A percentile compares a stretch with the other conserved stretches of the same genome.
phyloP scores from a whole-genome alignment of 768 basidiomycete species.

The Agrocybe pediades region DNA sequence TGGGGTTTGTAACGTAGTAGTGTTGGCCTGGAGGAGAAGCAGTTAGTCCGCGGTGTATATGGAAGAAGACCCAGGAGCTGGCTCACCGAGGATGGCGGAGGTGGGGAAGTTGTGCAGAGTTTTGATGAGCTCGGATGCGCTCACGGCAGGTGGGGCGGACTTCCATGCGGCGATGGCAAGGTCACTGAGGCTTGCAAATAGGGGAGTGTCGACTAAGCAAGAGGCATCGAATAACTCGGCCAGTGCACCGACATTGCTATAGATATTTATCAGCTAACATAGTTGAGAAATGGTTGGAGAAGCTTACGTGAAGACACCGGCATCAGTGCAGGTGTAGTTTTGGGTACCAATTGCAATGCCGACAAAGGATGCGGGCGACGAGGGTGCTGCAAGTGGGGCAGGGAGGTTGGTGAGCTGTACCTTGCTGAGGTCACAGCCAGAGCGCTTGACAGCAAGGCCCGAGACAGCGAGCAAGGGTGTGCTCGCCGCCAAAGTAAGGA shows the following conservation, averaged over 20 bases:
- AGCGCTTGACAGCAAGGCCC: constrained; percentile 10
- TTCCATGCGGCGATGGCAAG: constrained; percentile 20
- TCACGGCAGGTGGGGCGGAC: constrained; percentile 18
- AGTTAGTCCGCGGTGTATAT: no score
- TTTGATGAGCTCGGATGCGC: constrained; percentile 18
- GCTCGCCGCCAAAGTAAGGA: constrained; percentile 13
- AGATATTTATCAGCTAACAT: neutral
- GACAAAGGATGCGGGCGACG: constrained; percentile 37
- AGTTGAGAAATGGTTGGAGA: no score
- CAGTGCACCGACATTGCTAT: constrained; percentile 49
- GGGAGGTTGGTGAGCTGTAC: constrained; percentile 25
- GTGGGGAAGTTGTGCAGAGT: constrained; percentile 11
- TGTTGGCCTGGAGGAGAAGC: constrained; percentile 44
- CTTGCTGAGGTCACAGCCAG: constrained; percentile 26
- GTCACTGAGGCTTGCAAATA: constrained; percentile 29
- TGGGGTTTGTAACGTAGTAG: constrained; percentile 53
- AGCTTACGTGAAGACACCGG: constrained; percentile 49
- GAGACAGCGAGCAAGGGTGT: constrained; percentile 15
- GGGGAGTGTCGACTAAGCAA: constrained; percentile 37
- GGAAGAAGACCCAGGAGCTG: no score
- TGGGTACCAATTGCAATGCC: constrained; percentile 51
- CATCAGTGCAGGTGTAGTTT: constrained; percentile 53
- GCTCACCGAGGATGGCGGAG: constrained; percentile 32
- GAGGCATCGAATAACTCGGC: constrained; percentile 58
- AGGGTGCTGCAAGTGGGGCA: constrained; percentile 35